Conservation (phyloP, 1,284 basidiomycete genomes). For the Trametes hirsuta region DNA sequence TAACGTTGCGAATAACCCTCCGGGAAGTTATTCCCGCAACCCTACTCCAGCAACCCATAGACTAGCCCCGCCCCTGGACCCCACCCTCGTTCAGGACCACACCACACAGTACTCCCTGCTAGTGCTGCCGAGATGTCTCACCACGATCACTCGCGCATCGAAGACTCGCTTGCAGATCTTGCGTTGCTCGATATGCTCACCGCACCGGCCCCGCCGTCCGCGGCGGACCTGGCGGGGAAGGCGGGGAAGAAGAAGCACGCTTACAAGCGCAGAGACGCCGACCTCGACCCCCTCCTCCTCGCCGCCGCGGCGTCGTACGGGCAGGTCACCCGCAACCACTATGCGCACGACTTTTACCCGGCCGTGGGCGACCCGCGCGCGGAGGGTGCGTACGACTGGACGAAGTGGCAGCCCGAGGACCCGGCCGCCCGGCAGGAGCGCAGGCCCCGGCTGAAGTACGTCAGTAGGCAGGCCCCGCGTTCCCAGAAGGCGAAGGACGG, state of each 20-base stretch:
- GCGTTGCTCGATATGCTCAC: slow-evolving; percentile 57
- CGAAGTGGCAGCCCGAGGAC: slow-evolving; percentile 51
- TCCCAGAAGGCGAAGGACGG: slow-evolving; percentile 49
- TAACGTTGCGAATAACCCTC: too few species aligned
- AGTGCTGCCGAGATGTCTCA: slow-evolving; percentile 5
- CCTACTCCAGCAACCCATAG: neutral
- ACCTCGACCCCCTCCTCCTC: slow-evolving; percentile 73
- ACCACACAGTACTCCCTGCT: neutral
- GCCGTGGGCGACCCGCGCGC: slow-evolving; percentile 53
- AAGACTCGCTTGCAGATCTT: slow-evolving; percentile 42
- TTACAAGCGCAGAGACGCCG: slow-evolving; percentile 61
- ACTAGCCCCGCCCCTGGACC: neutral
- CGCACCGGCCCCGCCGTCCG: slow-evolving; percentile 40
- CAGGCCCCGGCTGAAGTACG: slow-evolving; percentile 54
- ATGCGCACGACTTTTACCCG: slow-evolving; percentile 72
- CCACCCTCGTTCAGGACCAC: neutral
- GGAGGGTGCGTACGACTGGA: slow-evolving; percentile 61
- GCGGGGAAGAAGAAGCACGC: slow-evolving; percentile 39
- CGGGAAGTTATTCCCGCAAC: too few species aligned
- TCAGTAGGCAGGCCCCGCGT: slow-evolving; percentile 74
- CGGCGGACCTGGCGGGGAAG: slow-evolving; percentile 20
- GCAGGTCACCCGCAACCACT: slow-evolving; percentile 77
- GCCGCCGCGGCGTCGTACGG: slow-evolving; percentile 72
- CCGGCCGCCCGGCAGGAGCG: slow-evolving; percentile 38
- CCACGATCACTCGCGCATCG: slow-evolving; percentile 29